phyloP scores from a whole-genome alignment of 768 basidiomycete genomes.

The Calocera viscosa region DNA sequence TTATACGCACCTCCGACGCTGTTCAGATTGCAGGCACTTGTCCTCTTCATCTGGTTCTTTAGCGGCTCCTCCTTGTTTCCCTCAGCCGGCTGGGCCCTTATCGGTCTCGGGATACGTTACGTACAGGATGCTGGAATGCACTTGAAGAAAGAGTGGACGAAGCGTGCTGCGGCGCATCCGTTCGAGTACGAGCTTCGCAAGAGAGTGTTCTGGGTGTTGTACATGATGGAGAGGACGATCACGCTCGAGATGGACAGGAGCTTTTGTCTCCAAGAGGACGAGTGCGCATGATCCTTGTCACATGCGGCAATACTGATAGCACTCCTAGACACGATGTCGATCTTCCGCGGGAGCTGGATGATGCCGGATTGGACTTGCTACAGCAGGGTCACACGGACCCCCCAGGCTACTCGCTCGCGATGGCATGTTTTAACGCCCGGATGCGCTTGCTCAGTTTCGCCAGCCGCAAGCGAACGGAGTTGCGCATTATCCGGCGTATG shows the following conservation, averaged over 20 bases:
- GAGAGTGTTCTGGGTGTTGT: neutral
- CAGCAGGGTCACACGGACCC: neutral
- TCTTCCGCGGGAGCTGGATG: neutral
- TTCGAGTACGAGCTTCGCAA: neutral
- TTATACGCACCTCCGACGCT: neutral
- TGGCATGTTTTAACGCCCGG: neutral
- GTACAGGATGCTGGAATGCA: neutral
- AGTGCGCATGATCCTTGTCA: neutral
- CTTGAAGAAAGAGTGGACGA: neutral
- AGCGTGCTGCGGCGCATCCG: neutral
- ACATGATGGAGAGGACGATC: neutral
- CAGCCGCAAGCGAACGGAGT: neutral
- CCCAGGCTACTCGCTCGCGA: neutral
- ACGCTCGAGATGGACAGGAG: neutral
- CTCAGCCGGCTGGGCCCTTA: neutral
- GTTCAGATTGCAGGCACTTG: neutral
- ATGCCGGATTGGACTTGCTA: neutral
- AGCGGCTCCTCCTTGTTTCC: neutral
- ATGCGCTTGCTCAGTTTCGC: neutral
- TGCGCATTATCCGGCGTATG: neutral
- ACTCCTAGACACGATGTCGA: neutral
- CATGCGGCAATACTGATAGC: neutral
- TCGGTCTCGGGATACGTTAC: neutral
- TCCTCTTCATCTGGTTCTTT: neutral
- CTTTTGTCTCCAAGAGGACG: neutral